phyloP scores from a whole-genome alignment of 1,284 basidiomycete genomes.

The Sporisorium scitamineum region DNA sequence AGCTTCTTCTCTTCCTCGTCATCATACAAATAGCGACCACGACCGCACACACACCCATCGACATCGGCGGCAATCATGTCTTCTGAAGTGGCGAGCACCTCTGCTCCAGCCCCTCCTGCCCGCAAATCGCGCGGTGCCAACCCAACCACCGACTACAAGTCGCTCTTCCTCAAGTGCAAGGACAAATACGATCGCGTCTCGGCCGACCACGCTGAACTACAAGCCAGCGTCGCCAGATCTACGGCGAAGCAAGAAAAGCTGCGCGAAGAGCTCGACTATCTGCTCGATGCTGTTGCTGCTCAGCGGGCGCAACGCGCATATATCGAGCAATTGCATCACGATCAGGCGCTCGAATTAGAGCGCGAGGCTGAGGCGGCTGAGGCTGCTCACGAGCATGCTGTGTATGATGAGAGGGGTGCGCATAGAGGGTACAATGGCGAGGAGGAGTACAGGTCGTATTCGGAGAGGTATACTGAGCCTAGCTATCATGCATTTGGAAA shows the following conservation, averaged over 20 bases:
- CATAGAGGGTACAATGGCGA: conserved; percentile 14
- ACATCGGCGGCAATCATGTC: conserved; percentile 16
- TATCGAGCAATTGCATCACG: conserved; percentile 33
- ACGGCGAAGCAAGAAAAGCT: conserved; percentile 47
- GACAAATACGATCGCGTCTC: conserved; percentile 56
- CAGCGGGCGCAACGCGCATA: conserved; percentile 29
- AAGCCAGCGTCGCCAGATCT: conserved; percentile 32
- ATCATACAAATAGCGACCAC: not conserved
- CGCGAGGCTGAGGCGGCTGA: conserved; percentile 39
- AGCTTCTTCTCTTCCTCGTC: conserved; percentile 4
- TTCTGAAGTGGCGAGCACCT: conserved; percentile 21
- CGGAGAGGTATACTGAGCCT: conserved; percentile 25
- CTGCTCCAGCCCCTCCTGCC: conserved; percentile 6
- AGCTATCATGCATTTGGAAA: conserved; percentile 26
- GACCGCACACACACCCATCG: not conserved
- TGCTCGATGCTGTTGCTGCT: conserved; percentile 40
- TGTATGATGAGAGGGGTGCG: conserved; percentile 10
- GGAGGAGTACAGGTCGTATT: conserved; percentile 24
- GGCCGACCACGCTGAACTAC: conserved; percentile 45
- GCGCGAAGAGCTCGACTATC: conserved; percentile 50
- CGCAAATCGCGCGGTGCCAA: conserved; percentile 46
- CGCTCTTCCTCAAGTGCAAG: conserved; percentile 54
- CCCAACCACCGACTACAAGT: conserved; percentile 49
- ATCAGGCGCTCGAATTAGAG: conserved; percentile 36
- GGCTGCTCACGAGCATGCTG: conserved; percentile 11